A percentile compares a stretch with the other conserved stretches of the same genome.
phyloP scores from a whole-genome alignment of 257 asterid species.

The Solanum chiquidenum region DNA sequence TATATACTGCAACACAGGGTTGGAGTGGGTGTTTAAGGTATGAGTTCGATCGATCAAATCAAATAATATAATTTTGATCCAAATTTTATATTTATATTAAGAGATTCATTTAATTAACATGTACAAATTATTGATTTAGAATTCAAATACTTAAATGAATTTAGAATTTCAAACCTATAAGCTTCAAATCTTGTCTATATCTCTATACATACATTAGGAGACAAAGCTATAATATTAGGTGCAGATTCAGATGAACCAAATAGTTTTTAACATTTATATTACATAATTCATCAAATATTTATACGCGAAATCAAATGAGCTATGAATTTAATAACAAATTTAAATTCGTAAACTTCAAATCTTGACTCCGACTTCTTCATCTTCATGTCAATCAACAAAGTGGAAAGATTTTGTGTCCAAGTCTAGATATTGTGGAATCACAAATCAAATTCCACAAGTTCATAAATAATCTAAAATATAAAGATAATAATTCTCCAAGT shows the following conservation, averaged over 20 bases:
- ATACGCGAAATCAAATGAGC: background rate
- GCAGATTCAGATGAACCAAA: background rate
- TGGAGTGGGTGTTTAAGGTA: background rate
- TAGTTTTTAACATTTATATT: background rate
- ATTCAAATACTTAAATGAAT: background rate
- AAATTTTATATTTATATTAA: background rate
- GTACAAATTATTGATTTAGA: background rate
- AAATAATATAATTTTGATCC: background rate
- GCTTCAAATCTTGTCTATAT: background rate
- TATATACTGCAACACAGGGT: background rate
- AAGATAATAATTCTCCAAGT: background rate
- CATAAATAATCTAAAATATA: background rate
- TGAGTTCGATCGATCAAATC: background rate
- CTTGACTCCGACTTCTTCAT: background rate
- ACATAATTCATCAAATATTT: background rate
- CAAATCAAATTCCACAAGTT: background rate
- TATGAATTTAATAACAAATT: background rate
- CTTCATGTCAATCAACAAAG: background rate
- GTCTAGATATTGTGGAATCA: background rate
- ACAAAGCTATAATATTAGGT: background rate
- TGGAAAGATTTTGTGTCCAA: background rate
- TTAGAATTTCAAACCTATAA: background rate
- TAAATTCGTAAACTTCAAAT: accelerated
- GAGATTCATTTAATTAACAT: background rate
- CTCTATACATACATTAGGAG: background rate